Evolutionary conservation across 2,329 filamentous ascomycete genomes (phyloP), one percentile per base, ranked within the genome.

Genomic region (Alternaria sp.): DNA sequence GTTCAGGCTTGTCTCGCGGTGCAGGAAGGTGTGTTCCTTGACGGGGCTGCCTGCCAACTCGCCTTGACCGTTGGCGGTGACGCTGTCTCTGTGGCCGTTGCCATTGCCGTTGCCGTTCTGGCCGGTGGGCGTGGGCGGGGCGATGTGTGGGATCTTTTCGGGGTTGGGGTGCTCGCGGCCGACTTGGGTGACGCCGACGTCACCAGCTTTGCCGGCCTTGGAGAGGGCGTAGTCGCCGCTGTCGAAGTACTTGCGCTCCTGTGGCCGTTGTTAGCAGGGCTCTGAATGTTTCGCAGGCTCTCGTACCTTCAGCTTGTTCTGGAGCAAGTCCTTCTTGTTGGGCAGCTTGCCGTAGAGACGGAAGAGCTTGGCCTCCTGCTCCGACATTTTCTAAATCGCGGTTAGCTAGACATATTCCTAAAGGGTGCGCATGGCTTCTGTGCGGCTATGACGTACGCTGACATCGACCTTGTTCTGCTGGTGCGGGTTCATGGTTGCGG

Each of bases 381-480:
- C 91, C 58, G 91, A 92, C 82, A 99, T 88, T 71, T 93, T 92
- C 96, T 98, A 80, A 61, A 46, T 45, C 56, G 45, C 58, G 26
- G 43, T 77, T 65, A 77, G 73, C 62, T 17, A 2, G 43, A 26
- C 52, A 28, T 28, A 19, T 53, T 28, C 30, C 32, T 40, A 25
- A 21, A 54, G 45, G 59, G 36, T 54, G 65, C 62, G 66, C 66
- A 65, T 57, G 70, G 63, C 15, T 40, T 17, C n/a, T 40, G 67
- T 40, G 67, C 65, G 61, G 45, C 32, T 59, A 70, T 70, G 67
- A 88, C 92, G 85, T 85, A 97, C 96, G 86, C 88, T 94, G 83
- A 97, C 87, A 83, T 99, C 96, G 77, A 98, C 88, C 87, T 99
- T 98, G 87, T 97, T 97, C 88, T 97, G 94, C 87, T 97, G 93